These are phyloP conservation scores for Phyllosticta citriasiana DNA, from an alignment of 2,329 filamentous ascomycete species.

Conservation along the genomic window DNA sequence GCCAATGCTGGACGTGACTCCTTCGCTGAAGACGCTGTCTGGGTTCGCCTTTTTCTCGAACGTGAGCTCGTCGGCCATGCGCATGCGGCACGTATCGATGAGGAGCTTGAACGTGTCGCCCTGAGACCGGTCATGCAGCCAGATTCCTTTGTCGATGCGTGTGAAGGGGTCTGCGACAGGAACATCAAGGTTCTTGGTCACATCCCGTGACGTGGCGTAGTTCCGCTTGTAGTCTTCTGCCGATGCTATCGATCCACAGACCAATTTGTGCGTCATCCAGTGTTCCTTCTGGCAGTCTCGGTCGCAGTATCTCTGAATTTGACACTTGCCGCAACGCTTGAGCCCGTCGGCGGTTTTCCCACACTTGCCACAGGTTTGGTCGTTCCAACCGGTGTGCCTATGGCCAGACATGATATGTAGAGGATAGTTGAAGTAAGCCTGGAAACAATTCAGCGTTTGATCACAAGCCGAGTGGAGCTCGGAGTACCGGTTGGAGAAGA, in stretches of 20 bases:
- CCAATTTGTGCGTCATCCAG: slow-evolving; percentile 26
- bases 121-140: slow-evolving; percentile 17
- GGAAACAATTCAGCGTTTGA: no score
- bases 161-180: slow-evolving; percentile 18
- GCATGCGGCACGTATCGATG: slow-evolving; percentile 21
- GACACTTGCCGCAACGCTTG: slow-evolving; percentile 22
- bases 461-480: no score
- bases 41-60: slow-evolving; percentile 8
- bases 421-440: no score
- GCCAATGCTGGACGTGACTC: slow-evolving; percentile 10
- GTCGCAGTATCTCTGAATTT: slow-evolving; percentile 21
- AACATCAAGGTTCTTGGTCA: slow-evolving; percentile 11
- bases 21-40: not conserved
- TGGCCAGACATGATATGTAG: not conserved
- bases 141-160: slow-evolving; percentile 14
- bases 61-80: slow-evolving; percentile 16
- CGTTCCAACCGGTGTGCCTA: not conserved
- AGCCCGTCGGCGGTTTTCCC: slow-evolving; percentile 16
- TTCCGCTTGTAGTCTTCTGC: no score
- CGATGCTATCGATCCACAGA: slow-evolving; percentile 12
- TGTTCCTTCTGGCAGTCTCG: slow-evolving; percentile 24
- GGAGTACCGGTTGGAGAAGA: no score
- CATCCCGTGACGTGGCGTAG: no score
- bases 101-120: slow-evolving; percentile 20
- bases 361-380: slow-evolving; percentile 19